Evolutionary conservation across 805 yeast genomes (phyloP).

Genomic region (Lipomyces sp.): DNA sequence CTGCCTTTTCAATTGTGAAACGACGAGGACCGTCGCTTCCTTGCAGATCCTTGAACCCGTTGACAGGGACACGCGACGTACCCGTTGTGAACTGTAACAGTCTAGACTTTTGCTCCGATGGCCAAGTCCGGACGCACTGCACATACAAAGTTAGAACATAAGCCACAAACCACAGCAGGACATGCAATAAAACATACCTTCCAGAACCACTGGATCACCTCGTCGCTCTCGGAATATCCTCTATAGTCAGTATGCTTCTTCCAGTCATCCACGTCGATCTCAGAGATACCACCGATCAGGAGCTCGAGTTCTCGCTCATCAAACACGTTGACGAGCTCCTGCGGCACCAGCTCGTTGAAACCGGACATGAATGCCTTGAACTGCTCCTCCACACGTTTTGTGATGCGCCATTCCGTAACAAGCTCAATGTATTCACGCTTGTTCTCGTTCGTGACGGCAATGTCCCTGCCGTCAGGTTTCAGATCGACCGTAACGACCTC

Average conservation of each 20-base stretch:
- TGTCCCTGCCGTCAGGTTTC: constrained; percentile 81
- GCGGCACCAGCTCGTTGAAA: constrained; percentile 95
- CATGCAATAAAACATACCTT: constrained; percentile 36
- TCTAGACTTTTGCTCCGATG: constrained; percentile 93
- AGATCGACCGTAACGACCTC: constrained; percentile 84
- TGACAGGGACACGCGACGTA: constrained; percentile 97
- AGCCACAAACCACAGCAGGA: neutral
- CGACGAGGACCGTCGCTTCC: constrained; percentile 99
- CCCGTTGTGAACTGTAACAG: constrained; percentile 96
- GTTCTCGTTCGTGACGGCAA: constrained; percentile 91
- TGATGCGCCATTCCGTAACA: constrained; percentile 93
- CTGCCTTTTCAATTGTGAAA: constrained; percentile 97
- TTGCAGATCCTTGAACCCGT: constrained; percentile 97
- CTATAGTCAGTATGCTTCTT: constrained; percentile 97
- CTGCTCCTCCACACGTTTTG: constrained; percentile 89
- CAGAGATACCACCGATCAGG: constrained; percentile 96
- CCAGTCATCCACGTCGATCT: constrained; percentile 98
- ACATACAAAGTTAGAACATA: neutral
- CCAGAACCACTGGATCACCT: constrained; percentile 99
- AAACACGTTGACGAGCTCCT: constrained; percentile 91
- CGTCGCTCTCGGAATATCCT: constrained; percentile 95
- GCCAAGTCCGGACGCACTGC: constrained; percentile 82
- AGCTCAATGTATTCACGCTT: constrained; percentile 93
- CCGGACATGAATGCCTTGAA: constrained; percentile 96
- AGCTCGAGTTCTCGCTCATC: constrained; percentile 97